Conservation (phyloP, 2,329 filamentous ascomycete genomes). For the Hypoxylon sp. region DNA sequence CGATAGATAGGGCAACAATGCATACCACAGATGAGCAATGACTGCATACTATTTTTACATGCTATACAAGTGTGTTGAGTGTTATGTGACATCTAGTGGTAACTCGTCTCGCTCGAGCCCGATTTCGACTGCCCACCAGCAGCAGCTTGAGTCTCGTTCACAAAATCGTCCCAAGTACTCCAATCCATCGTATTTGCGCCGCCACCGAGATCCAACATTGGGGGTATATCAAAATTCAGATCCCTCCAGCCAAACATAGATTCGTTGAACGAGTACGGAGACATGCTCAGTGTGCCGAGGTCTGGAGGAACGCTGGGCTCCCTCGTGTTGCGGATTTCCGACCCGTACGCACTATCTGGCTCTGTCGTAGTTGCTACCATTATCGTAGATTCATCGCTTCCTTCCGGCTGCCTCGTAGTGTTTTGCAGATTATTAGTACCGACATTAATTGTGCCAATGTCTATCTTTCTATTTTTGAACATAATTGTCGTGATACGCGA, state of each 20-base stretch:
- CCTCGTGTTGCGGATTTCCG: conserved; percentile 17
- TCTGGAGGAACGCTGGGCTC: conserved; percentile 27
- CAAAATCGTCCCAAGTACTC: conserved; percentile 63
- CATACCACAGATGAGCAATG: conserved; percentile 49
- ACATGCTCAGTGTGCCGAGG: conserved; percentile 29
- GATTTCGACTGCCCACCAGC: conserved; percentile 51
- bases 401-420: not conserved
- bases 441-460: conserved; percentile 19
- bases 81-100: conserved; percentile 25
- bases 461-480: conserved; percentile 4
- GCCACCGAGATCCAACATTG: conserved; percentile 33
- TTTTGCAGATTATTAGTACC: conserved; percentile 5
- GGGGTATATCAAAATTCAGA: conserved; percentile 49
- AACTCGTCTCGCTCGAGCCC: conserved; percentile 46
- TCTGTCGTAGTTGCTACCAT: conserved; percentile 12
- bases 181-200: conserved; percentile 52
- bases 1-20: conserved; percentile 56
- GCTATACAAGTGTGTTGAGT: conserved; percentile 26
- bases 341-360: conserved; percentile 9
- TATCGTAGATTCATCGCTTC: not conserved
- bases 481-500: conserved; percentile 1
- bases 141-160: conserved; percentile 59
- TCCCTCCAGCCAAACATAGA: conserved; percentile 45
- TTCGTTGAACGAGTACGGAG: conserved; percentile 32
- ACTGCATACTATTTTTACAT: conserved; percentile 30